Evolutionary conservation across 306 rosid genomes (phyloP), one percentile per base, ranked within the genome.

Genomic region (Quercus wislizeni): DNA sequence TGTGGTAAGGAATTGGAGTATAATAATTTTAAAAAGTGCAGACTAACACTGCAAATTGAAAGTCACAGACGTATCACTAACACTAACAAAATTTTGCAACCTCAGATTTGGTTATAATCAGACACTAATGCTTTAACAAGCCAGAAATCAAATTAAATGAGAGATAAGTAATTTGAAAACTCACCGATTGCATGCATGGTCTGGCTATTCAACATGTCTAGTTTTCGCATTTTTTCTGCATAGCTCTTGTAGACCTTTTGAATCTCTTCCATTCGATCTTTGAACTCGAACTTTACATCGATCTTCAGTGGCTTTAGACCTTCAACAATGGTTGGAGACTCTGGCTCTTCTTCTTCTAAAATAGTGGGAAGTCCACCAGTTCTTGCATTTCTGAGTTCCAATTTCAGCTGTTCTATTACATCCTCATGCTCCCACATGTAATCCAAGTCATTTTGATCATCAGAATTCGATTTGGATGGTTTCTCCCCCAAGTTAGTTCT

Each of bases 151-250:
- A 19, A 19, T 3, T 30, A 57, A 1, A 19, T 46, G 65, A 81
- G 64, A 55, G 15, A 25, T 58, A 51, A 51, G 18, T 27, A 38
- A 73, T 74, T 81, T 20, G 67, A 59, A 80, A 78, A 82, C 90
- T 77, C 41, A 94, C 97, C 97, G 75, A 91, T 78, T 75, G 90
- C 91, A 90, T 94, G 97, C 97, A 94, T 86, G 85, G 91, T 81
- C 84, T 92, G 97, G 83, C 77, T 83, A 81, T 94, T 94, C 87
- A 94, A 71, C 76, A 90, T 85, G 77, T 94, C 99, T 73, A 94
- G 90, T 74, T 92, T 92, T 82, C 84, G 65, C 97, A 91, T 92
- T 52, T 85, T 91, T 69, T 90, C 97, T 5, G 87, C 90, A 67
- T 94, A 94, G 77, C 63, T 76, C 70, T 74, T 86, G 84, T 91